Evolutionary conservation across 805 yeast genomes (phyloP), one percentile per base, ranked within the genome.

Genomic region (Ogataea naganishii): DNA sequence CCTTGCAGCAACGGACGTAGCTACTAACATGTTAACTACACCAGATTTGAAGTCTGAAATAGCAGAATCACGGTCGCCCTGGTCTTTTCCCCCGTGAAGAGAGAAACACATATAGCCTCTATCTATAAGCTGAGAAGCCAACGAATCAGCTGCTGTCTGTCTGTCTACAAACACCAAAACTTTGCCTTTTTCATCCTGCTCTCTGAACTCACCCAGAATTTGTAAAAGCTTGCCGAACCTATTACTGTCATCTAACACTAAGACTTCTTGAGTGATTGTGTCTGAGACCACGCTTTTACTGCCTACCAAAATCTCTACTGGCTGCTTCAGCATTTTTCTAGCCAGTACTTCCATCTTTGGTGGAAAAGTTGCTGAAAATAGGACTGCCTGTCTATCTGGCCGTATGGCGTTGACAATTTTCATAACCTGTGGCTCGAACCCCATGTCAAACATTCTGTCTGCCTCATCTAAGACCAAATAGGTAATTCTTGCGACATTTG

Each of bases 281-380:
- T 77, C 74, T 18, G 89, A 86, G 2, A 92, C 95, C 27, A 79
- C 70, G 38, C 84, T 80, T 27, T 77, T 69, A 1, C 81, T 80
- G 3, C 95, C 95, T 4, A 88, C 81, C 3, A 78, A 64, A 7
- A 89, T 80, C 41, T 80, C 83, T 2, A 84, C 61, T 0, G 96
- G 94, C 34, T 70, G 60, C 2, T 51, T 38, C 18, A 92, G 54
- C 1, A 80, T 64, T 30, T 74, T 70, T 23, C 71, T 61, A 0
- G 96, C 96, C 38, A 88, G 63, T 3, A 59, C 55, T 46, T 83
- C 94, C 68, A 92, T 71, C 36, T 78, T 78, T 5, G 69, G 60
- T 0, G 96, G 95, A 43, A 92, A 86, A 0, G 98, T 92, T 0
- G 98, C 98, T 8, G 96, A 85, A 49, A 89, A 92, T 16, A 92